phyloP scores from a whole-genome alignment of 495 filamentous ascomycete genomes.

The Neurospora tetraspora region DNA sequence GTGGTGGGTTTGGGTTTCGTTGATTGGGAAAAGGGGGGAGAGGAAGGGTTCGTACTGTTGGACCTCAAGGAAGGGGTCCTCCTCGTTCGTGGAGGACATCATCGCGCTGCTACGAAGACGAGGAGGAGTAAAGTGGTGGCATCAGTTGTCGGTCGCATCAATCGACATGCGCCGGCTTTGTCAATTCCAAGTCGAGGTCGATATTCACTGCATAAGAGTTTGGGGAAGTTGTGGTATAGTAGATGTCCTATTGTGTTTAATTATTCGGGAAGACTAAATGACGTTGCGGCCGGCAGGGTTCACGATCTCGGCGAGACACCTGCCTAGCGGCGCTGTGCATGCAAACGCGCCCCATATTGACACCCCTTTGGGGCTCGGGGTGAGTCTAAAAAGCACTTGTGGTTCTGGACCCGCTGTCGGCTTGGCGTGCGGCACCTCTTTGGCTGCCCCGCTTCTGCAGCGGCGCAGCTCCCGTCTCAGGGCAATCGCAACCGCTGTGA shows the following conservation, averaged over 20 bases:
- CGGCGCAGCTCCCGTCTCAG: background rate
- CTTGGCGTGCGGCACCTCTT: background rate
- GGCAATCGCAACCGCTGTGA: background rate
- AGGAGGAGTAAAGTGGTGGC: background rate
- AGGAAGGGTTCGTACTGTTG: slow-evolving; percentile 52
- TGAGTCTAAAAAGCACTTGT: background rate
- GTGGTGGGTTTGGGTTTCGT: background rate
- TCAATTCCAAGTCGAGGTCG: background rate
- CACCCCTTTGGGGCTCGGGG: background rate
- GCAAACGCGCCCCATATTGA: background rate
- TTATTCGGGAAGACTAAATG: background rate
- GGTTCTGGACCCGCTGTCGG: background rate
- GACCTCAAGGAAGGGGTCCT: slow-evolving; percentile 89
- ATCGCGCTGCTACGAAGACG: slow-evolving; percentile 23
- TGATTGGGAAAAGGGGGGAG: background rate
- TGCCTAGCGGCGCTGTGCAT: background rate
- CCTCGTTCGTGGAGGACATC: slow-evolving; percentile 63
- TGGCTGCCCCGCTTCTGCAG: background rate
- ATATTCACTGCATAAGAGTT: background rate
- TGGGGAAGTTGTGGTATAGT: background rate
- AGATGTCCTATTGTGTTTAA: background rate
- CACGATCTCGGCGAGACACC: background rate
- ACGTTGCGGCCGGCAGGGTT: background rate
- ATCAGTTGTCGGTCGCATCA: slow-evolving; percentile 7
- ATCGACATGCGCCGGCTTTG: background rate